Evolutionary conservation across 805 yeast species (phyloP), one percentile per base, ranked within the genome.

Genomic region (Ogataea wickerhamii): DNA sequence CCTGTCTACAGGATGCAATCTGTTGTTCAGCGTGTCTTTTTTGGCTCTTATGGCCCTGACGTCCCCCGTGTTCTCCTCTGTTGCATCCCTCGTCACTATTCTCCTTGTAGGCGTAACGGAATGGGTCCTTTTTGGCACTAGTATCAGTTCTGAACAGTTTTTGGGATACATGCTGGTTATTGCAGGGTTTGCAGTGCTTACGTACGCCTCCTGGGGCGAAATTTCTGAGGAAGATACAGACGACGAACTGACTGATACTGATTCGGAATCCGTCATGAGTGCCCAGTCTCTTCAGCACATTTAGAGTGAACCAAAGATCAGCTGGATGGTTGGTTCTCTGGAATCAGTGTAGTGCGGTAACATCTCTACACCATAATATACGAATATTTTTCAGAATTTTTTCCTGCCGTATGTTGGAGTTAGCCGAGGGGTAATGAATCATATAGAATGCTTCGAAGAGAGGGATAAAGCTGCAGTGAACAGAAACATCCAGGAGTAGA

Each of bases 21-120:
- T 85, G 46, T 49, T 74, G 1, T 87, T 84, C 57, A 80, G 87
- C 25, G 80, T 82, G 6, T 68, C 83, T 22, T 87, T 87, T 49
- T 67, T 87, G 41, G 73, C 87, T 2, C 64, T 87, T 46, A 84
- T 87, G 84, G 80, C 95, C 0, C 70, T 87, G 39, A 87, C 96
- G 0, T 80, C 85, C 3, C 96, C 96, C 0, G 95, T 87, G 2
- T 65, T 87, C 29, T 82, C 93, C 2, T 76, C 85, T 0, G 81
- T 76, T 18, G 60, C 68, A 2, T 61, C 68, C 4, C 64, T 87
- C 41, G 69, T 87, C 34, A 85, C 95, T 0, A 87, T 88, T 16
- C 71, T 87, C 45, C 58, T 87, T 37, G 93, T 87, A 30, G 95
- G 95, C 0, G 35, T 84, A 1, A 78, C 78, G 16, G 95, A 87